A percentile compares a stretch with the other conserved stretches of the same genome.
Evolutionary conservation across 179 eudicot genomes (phyloP).

Genomic region (Beta macrorhiza): DNA sequence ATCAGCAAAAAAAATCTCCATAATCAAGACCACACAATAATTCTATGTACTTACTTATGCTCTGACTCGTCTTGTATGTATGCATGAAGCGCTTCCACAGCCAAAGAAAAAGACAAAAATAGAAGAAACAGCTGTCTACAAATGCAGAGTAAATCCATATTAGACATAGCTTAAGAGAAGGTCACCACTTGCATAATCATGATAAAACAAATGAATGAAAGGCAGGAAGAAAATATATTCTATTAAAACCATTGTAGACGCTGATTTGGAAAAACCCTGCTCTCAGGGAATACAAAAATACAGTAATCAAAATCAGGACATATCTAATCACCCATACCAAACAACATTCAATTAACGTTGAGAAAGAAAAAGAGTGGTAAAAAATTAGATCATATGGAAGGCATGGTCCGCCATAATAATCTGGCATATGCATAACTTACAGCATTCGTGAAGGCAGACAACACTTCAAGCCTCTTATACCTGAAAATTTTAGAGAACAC

Average conservation of each 20-base stretch:
- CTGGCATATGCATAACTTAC: constrained; percentile 56
- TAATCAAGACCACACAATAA: neutral
- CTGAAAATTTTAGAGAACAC: constrained; percentile 38
- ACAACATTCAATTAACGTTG: neutral
- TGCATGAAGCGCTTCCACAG: constrained; percentile 97
- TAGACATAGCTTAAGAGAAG: constrained; percentile 26
- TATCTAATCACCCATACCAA: too few relatives aligned
- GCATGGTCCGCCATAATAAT: neutral
- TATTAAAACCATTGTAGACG: neutral
- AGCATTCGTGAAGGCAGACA: constrained; percentile 96
- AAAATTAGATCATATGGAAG: neutral
- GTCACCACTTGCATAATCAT: neutral
- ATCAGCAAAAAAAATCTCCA: neutral
- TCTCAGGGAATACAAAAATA: too few relatives aligned
- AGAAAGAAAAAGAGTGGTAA: neutral
- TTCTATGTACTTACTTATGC: constrained; percentile 75
- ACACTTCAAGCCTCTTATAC: constrained; percentile 94
- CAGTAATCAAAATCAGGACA: too few relatives aligned
- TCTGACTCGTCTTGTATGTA: constrained; percentile 99
- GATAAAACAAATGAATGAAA: neutral
- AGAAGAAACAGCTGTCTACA: constrained; percentile 98
- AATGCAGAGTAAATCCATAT: constrained; percentile 47
- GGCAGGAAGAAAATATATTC: neutral
- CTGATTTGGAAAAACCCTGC: too few relatives aligned
- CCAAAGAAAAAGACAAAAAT: constrained; percentile 91